Conservation (phyloP, 1,284 basidiomycete genomes). For the Stygiomarasmius scandens region DNA sequence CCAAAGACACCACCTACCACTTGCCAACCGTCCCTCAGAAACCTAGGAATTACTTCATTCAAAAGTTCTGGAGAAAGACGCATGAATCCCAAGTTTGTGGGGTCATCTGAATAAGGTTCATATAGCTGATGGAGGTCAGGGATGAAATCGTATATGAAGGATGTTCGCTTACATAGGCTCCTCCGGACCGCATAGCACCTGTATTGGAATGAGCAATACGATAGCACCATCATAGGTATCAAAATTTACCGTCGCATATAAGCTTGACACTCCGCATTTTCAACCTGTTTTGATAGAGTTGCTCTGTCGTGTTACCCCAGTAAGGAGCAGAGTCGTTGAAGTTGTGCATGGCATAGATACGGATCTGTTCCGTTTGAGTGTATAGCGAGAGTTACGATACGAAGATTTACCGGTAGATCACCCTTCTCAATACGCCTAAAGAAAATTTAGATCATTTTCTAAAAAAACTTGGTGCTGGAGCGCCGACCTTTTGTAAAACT, state of each 20-base stretch:
- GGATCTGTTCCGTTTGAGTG: not conserved
- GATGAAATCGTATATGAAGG: not conserved
- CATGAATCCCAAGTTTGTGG: constrained; percentile 10
- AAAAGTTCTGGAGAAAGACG: constrained; percentile 8
- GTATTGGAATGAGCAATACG: no score
- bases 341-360: constrained; percentile 14
- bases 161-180: constrained; percentile 43
- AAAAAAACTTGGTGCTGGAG: no score
- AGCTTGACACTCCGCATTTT: constrained; percentile 15
- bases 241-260: constrained; percentile 12
- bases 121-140: constrained; percentile 13
- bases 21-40: constrained; percentile 16
- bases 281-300: constrained; percentile 1
- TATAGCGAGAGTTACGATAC: no score
- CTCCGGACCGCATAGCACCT: constrained; percentile 10
- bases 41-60: constrained; percentile 4
- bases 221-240: no score
- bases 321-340: constrained; percentile 8
- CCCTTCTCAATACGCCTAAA: constrained; percentile 2
- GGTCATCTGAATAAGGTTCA: constrained; percentile 14
- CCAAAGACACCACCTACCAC: not conserved
- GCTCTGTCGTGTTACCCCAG: constrained; percentile 11
- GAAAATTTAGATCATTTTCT: no score
- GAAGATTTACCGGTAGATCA: constrained; percentile 3
- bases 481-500: constrained; percentile 11